Evolutionary conservation across 495 filamentous ascomycete genomes (phyloP).

Genomic region (Thermochaetoides thermophila): DNA sequence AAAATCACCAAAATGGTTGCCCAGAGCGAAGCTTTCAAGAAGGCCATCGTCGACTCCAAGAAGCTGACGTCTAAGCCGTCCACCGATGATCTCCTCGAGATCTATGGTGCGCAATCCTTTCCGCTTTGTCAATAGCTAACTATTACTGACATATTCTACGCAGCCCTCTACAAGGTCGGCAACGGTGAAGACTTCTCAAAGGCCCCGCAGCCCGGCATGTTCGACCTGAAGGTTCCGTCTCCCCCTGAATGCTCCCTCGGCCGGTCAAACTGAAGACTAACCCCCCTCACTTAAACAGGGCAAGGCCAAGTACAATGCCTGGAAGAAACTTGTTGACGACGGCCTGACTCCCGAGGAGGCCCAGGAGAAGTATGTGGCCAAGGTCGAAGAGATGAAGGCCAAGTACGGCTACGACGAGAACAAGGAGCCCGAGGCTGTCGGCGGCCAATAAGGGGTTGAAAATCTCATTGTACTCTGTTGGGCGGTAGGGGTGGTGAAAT

Average conservation of each 20-base stretch:
- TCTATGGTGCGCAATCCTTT: constrained; percentile 28
- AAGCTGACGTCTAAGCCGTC: constrained; percentile 46
- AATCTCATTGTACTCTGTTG: neutral
- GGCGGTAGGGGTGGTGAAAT: neutral
- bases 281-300: constrained; percentile 29
- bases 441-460: constrained; percentile 9
- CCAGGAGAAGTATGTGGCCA: constrained; percentile 59
- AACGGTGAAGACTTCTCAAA: constrained; percentile 32
- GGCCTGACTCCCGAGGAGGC: constrained; percentile 44
- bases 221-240: constrained; percentile 40
- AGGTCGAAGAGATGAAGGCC: constrained; percentile 53
- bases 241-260: neutral
- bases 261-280: neutral
- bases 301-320: constrained; percentile 66
- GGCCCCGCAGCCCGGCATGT: constrained; percentile 31
- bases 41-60: constrained; percentile 47
- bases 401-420: constrained; percentile 46
- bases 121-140: too few species aligned
- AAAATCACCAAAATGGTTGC: constrained; percentile 23
- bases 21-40: constrained; percentile 39
- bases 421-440: constrained; percentile 41
- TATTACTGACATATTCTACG: too few species aligned
- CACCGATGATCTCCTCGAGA: constrained; percentile 41
- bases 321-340: constrained; percentile 47
- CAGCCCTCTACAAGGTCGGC: constrained; percentile 40